Evolutionary conservation across 331 rosid species (phyloP).

Genomic region (Saraca asoca): DNA sequence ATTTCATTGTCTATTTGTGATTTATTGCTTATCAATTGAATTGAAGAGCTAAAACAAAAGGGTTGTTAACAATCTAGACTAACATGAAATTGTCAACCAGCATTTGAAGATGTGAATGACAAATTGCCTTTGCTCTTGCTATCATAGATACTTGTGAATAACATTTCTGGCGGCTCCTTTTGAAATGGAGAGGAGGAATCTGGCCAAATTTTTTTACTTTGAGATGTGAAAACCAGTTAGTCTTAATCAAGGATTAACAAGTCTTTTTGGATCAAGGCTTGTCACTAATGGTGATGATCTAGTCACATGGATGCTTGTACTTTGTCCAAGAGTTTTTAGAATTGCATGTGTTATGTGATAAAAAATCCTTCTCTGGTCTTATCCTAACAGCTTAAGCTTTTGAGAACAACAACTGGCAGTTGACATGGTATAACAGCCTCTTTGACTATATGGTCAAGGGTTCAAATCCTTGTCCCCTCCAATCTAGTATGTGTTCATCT

Average conservation of each 20-base stretch:
- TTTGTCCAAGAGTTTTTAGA: neutral
- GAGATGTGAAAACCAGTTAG: neutral
- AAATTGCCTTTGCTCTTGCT: constrained; percentile 1
- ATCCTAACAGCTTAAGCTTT: no score
- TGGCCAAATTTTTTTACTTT: neutral
- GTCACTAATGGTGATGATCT: neutral
- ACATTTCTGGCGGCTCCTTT: neutral
- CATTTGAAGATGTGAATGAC: neutral
- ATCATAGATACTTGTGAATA: neutral
- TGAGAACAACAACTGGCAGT: no score
- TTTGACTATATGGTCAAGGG: no score
- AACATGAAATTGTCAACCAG: neutral
- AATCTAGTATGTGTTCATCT: no score
- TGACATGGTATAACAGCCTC: no score
- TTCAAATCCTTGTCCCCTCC: no score
- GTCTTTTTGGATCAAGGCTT: constrained; percentile 9
- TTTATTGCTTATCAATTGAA: neutral
- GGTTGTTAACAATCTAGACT: neutral
- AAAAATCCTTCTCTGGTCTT: neutral
- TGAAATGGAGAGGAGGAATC: neutral
- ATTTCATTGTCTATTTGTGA: constrained; percentile 1
- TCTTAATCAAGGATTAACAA: neutral
- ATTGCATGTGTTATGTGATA: neutral
- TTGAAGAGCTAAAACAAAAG: constrained; percentile 7
- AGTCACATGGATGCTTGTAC: neutral